phyloP scores from a whole-genome alignment of 352 stramenopile genomes.

The Phytopythium montanum region DNA sequence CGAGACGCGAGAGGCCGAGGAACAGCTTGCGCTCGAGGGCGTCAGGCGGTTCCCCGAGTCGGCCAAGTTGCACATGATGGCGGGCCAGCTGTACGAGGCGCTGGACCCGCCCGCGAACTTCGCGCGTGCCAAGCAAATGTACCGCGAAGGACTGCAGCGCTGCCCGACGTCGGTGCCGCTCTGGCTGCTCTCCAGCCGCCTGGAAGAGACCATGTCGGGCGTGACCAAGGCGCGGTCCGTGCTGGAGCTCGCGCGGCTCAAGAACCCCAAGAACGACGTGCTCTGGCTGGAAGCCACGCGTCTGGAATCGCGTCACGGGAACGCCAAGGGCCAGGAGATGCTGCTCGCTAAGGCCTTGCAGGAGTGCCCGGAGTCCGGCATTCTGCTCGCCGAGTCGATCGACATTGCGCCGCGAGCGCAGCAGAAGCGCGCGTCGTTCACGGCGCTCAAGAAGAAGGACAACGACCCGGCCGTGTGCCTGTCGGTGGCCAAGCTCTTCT shows the following conservation, averaged over 20 bases:
- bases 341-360: conserved; percentile 97
- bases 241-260: conserved; percentile 94
- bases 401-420: conserved; percentile 91
- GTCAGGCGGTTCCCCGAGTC: conserved; percentile 90
- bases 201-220: conserved; percentile 91
- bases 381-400: conserved; percentile 96
- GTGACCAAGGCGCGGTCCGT: conserved; percentile 96
- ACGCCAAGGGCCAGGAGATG: conserved; percentile 94
- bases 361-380: conserved; percentile 94
- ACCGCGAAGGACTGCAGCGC: conserved; percentile 89
- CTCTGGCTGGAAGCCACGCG: conserved; percentile 97
- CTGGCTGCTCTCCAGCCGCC: conserved; percentile 91
- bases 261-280: conserved; percentile 92
- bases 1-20: conserved; percentile 54
- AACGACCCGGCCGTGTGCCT: conserved; percentile 97
- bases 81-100: conserved; percentile 90
- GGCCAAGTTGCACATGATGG: conserved; percentile 98
- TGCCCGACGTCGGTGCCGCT: conserved; percentile 93
- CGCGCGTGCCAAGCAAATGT: conserved; percentile 88
- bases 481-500: conserved; percentile 96
- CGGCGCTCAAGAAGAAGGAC: conserved; percentile 96
- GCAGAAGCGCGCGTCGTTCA: conserved; percentile 95
- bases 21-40: conserved; percentile 89
- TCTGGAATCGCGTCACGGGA: conserved; percentile 90
- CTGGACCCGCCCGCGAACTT: conserved; percentile 39